A percentile compares a stretch with the other conserved stretches of the same genome.
phyloP scores from a whole-genome alignment of 176 grass and related monocot genomes.

The Bolboschoenus planiculmis region DNA sequence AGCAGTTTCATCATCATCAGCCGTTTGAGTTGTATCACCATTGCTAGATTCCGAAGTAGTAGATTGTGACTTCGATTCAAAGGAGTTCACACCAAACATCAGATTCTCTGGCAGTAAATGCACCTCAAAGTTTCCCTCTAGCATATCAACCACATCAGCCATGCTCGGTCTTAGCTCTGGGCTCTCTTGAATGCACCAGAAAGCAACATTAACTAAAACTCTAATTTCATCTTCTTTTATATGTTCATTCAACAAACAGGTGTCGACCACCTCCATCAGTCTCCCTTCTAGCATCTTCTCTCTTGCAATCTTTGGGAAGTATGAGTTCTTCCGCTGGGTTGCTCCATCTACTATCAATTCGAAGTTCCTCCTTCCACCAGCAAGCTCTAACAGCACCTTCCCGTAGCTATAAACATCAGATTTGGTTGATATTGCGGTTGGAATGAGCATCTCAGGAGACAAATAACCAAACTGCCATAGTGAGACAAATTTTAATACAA shows the following conservation, averaged over 20 bases:
- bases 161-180: slow-evolving; percentile 31
- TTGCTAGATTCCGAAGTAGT: neutral
- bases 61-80: neutral
- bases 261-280: slow-evolving; percentile 42
- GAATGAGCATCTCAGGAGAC: slow-evolving; percentile 47
- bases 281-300: slow-evolving; percentile 28
- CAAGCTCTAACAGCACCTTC: slow-evolving; percentile 49
- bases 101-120: slow-evolving; percentile 16
- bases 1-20: neutral
- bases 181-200: slow-evolving; percentile 35
- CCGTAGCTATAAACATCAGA: slow-evolving; percentile 69
- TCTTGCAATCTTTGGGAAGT: slow-evolving; percentile 24
- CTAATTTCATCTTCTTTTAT: slow-evolving; percentile 28
- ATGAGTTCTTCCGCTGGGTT: neutral
- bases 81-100: slow-evolving; percentile 5
- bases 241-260: slow-evolving; percentile 24
- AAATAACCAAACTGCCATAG: slow-evolving; percentile 33
- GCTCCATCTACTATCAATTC: neutral
- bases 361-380: slow-evolving; percentile 35
- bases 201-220: slow-evolving; percentile 10
- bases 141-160: slow-evolving; percentile 20
- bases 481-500: neutral
- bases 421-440: slow-evolving; percentile 27
- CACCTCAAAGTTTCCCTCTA: slow-evolving; percentile 12
- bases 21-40: neutral